Evolutionary conservation across 768 basidiomycete species (phyloP).

Genomic region (Hygrophorus russula): DNA sequence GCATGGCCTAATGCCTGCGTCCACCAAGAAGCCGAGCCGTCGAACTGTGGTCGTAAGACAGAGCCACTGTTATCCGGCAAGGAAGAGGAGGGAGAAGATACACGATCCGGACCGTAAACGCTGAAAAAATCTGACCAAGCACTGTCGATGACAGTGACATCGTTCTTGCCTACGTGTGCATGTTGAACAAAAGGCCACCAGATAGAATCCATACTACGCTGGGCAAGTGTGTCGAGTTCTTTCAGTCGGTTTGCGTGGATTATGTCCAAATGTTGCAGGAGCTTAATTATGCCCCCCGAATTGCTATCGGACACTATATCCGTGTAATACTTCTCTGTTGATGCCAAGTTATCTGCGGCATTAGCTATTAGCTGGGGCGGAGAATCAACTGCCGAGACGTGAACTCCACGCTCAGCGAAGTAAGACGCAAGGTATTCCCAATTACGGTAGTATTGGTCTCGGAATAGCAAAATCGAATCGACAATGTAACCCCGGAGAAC

Average conservation of each 20-base stretch:
- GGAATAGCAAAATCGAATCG: constrained; percentile 75
- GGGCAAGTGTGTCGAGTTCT: constrained; percentile 69
- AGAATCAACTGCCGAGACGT: constrained; percentile 38
- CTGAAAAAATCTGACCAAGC: constrained; percentile 83
- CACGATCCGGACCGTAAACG: constrained; percentile 33
- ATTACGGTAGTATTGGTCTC: constrained; percentile 81
- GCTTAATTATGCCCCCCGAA: constrained; percentile 28
- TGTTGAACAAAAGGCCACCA: constrained; percentile 99
- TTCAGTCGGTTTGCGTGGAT: constrained; percentile 56
- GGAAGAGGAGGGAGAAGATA: constrained; percentile 9
- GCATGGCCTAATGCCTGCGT: constrained; percentile 88
- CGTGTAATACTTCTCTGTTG: constrained; percentile 68
- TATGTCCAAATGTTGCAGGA: constrained; percentile 48
- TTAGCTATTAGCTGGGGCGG: constrained; percentile 45
- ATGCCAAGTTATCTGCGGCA: constrained; percentile 29
- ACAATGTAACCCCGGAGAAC: constrained; percentile 83
- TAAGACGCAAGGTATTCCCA: constrained; percentile 71
- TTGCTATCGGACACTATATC: constrained; percentile 25
- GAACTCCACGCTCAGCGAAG: constrained; percentile 63
- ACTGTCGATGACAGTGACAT: constrained; percentile 88
- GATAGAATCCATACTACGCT: constrained; percentile 61
- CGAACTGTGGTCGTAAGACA: constrained; percentile 54
- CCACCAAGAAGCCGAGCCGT: constrained; percentile 98
- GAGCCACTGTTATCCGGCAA: constrained; percentile 14
- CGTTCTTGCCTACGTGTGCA: constrained; percentile 49